Evolutionary conservation across 169 alveolate species (phyloP).

Genomic region (Babesia divergens): DNA sequence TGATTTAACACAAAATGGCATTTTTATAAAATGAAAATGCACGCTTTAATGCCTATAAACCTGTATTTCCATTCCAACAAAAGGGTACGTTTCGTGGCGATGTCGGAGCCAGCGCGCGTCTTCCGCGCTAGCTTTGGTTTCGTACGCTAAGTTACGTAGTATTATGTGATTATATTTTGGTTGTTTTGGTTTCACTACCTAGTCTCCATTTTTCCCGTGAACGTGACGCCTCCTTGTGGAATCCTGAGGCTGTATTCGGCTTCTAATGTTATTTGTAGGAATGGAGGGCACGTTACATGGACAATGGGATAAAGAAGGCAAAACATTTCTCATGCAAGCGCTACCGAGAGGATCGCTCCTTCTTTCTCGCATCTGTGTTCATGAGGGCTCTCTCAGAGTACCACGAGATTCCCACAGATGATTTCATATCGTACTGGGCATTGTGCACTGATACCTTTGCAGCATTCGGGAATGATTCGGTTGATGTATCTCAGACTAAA

Average conservation of each 20-base stretch:
- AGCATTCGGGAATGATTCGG: constrained; percentile 2
- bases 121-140: too few species aligned
- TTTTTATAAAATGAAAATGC: constrained; percentile 10
- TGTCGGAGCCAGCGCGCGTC: background rate
- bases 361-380: constrained; percentile 38
- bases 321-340: constrained; percentile 61
- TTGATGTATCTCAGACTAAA: background rate
- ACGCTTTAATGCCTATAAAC: constrained; percentile 33
- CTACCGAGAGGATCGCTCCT: constrained; percentile 36
- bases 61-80: constrained; percentile 51
- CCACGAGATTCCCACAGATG: constrained; percentile 34
- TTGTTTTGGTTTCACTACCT: too few species aligned
- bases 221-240: too few species aligned
- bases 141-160: too few species aligned
- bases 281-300: constrained; percentile 67
- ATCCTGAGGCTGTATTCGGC: too few species aligned
- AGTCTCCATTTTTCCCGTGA: too few species aligned
- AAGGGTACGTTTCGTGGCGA: constrained; percentile 20
- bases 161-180: too few species aligned
- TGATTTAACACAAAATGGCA: background rate
- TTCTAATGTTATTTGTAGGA: constrained; percentile 32
- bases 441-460: constrained; percentile 15
- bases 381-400: constrained; percentile 31
- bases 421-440: constrained; percentile 35
- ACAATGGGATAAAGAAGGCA: constrained; percentile 56